Percentiles rank a stretch among this genome's conserved stretches.
Conservation (phyloP, 2,329 filamentous ascomycete genomes). For the Stemphylium beticola region DNA sequence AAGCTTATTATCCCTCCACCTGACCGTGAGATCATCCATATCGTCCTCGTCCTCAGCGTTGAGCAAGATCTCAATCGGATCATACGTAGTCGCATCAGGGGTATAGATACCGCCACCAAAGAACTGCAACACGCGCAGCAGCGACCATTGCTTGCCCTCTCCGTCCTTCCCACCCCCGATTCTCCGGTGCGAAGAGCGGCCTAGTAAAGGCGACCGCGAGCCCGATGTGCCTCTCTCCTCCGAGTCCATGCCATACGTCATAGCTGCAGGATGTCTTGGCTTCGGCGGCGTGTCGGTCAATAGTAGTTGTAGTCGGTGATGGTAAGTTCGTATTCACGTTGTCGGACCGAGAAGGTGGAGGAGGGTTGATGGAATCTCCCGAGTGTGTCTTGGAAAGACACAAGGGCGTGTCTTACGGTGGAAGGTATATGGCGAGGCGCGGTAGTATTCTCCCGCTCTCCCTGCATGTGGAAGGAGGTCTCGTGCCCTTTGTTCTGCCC, state of each 20-base stretch:
- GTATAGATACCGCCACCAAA: conserved; percentile 44
- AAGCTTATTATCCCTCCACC: conserved; percentile 50
- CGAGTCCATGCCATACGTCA: conserved; percentile 29
- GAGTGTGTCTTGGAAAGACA: background rate
- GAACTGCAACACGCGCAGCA: conserved; percentile 32
- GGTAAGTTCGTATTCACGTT: background rate
- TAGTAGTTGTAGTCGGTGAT: background rate
- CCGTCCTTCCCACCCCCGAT: background rate
- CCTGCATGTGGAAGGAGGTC: conserved; percentile 6
- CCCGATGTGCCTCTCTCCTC: conserved; percentile 24
- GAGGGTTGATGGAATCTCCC: background rate
- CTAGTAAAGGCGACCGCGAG: conserved; percentile 32
- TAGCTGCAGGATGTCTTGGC: conserved; percentile 8
- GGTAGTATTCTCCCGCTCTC: background rate
- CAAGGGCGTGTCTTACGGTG: background rate
- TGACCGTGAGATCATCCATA: conserved; percentile 45
- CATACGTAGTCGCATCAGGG: conserved; percentile 44
- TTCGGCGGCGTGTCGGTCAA: background rate
- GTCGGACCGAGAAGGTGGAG: conserved; percentile 4
- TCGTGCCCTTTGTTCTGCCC: conserved; percentile 1
- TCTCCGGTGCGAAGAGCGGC: conserved; percentile 18
- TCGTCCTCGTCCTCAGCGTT: conserved; percentile 44
- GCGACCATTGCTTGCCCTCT: conserved; percentile 7
- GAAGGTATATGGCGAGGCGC: background rate
- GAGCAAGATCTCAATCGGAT: conserved; percentile 47